Percentiles rank a stretch among this genome's conserved stretches.
These are phyloP conservation scores for Inga laurina DNA, from an alignment of 306 rosid species.

Conservation along the genomic window DNA sequence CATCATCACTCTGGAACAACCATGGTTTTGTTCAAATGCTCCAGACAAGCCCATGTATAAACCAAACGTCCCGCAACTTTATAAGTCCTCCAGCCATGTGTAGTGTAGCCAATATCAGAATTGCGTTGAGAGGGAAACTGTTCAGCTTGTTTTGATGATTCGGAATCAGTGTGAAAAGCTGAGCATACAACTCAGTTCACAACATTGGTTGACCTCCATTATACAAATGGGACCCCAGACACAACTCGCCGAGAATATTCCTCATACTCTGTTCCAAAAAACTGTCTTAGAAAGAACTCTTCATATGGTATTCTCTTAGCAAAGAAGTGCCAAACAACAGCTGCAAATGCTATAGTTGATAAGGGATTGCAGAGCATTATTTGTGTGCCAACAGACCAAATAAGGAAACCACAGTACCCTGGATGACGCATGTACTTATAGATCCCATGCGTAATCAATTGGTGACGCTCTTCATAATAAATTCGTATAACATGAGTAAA, in stretches of 20 bases:
- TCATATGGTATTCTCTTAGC: conserved; percentile 65
- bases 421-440: conserved; percentile 81
- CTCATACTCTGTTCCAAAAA: conserved; percentile 66
- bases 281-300: conserved; percentile 72
- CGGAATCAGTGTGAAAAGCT: not conserved
- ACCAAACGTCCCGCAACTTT: conserved; percentile 7
- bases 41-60: conserved; percentile 9
- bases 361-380: conserved; percentile 93
- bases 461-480: conserved; percentile 57
- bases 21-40: not conserved
- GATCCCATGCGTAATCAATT: conserved; percentile 70
- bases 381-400: conserved; percentile 93
- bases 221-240: conserved; percentile 87
- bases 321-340: conserved; percentile 73
- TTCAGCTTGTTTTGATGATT: conserved; percentile 3
- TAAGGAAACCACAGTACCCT: conserved; percentile 75
- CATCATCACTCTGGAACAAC: not conserved
- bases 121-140: not conserved
- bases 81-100: conserved; percentile 12
- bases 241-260: conserved; percentile 61
- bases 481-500: conserved; percentile 82
- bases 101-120: conserved; percentile 1
- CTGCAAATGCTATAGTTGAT: conserved; percentile 61
- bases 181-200: conserved; percentile 26
- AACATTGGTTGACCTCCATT: conserved; percentile 27